These are phyloP conservation scores for Lactarius indigo DNA, from an alignment of 768 basidiomycete genomes.

Conservation along the genomic window DNA sequence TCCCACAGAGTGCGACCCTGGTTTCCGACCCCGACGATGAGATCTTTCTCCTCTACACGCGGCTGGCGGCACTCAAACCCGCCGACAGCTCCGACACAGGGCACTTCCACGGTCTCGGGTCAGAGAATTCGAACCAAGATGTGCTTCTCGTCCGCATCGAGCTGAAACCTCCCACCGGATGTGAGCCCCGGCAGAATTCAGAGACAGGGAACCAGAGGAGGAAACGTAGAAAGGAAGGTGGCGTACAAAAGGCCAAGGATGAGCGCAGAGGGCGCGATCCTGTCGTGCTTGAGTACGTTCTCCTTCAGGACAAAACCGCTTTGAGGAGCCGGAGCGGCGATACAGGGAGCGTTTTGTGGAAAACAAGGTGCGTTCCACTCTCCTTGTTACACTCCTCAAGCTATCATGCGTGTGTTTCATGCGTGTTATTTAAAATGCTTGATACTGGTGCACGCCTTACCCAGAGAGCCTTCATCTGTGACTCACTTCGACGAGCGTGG, in stretches of 20 bases:
- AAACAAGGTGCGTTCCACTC: conserved; percentile 55
- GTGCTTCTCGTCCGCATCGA: conserved; percentile 54
- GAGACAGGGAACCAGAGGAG: conserved; percentile 18
- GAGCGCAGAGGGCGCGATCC: conserved; percentile 27
- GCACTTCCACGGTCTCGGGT: conserved; percentile 59
- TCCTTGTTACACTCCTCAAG: too few species aligned
- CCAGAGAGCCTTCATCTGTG: too few species aligned
- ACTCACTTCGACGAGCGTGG: too few species aligned
- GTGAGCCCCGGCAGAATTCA: too few species aligned
- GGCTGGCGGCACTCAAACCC: conserved; percentile 37
- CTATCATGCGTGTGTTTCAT: neutral
- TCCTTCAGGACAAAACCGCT: conserved; percentile 74
- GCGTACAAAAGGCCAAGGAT: neutral
- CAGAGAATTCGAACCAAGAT: conserved; percentile 62
- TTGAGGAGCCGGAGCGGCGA: conserved; percentile 72
- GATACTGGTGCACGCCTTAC: too few species aligned
- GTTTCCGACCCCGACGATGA: conserved; percentile 32
- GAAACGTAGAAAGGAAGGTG: neutral
- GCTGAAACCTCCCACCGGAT: conserved; percentile 30
- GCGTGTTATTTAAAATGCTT: too few species aligned
- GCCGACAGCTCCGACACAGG: conserved; percentile 23
- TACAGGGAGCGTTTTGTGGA: conserved; percentile 84
- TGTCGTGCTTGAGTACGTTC: conserved; percentile 40
- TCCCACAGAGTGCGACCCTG: conserved; percentile 30
- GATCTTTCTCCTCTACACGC: conserved; percentile 40